These are phyloP conservation scores for Lolium perenne DNA, from an alignment of 176 grass and related monocot genomes.

Conservation along the genomic window DNA sequence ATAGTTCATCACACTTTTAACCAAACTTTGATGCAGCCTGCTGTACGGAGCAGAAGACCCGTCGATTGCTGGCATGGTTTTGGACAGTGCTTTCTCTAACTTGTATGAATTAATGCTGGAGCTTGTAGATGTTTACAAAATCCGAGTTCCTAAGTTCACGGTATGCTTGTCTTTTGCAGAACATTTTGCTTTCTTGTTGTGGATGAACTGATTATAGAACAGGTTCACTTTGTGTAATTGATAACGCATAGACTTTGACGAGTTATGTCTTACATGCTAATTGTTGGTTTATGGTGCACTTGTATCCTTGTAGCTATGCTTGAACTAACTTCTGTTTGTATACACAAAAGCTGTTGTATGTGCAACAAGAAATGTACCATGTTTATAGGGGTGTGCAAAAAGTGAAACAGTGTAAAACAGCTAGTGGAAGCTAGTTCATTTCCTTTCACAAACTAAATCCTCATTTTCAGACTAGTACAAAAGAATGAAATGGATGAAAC, in stretches of 20 bases:
- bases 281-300: slow-evolving; percentile 14
- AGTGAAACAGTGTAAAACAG: too few relatives aligned
- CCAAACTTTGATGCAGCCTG: slow-evolving; percentile 53
- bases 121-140: slow-evolving; percentile 99
- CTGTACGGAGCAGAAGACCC: slow-evolving; percentile 99
- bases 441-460: too few relatives aligned
- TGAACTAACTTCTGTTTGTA: slow-evolving; percentile 5
- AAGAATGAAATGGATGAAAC: too few relatives aligned
- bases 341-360: not conserved
- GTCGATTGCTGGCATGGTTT: slow-evolving; percentile 96
- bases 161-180: slow-evolving; percentile 58
- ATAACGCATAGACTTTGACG: not conserved
- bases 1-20: slow-evolving; percentile 27
- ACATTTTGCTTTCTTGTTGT: slow-evolving; percentile 21
- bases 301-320: slow-evolving; percentile 21
- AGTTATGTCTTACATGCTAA: slow-evolving; percentile 18
- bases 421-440: too few relatives aligned
- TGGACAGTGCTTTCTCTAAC: slow-evolving; percentile 99
- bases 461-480: too few relatives aligned
- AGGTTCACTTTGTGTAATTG: slow-evolving; percentile 1
- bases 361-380: not conserved
- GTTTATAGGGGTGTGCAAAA: not conserved
- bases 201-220: slow-evolving; percentile 15
- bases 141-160: slow-evolving; percentile 97
- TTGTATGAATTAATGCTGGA: slow-evolving; percentile 99